These are phyloP conservation scores for Tirmania nivea DNA, from an alignment of 495 filamentous ascomycete genomes.

Conservation along the genomic window DNA sequence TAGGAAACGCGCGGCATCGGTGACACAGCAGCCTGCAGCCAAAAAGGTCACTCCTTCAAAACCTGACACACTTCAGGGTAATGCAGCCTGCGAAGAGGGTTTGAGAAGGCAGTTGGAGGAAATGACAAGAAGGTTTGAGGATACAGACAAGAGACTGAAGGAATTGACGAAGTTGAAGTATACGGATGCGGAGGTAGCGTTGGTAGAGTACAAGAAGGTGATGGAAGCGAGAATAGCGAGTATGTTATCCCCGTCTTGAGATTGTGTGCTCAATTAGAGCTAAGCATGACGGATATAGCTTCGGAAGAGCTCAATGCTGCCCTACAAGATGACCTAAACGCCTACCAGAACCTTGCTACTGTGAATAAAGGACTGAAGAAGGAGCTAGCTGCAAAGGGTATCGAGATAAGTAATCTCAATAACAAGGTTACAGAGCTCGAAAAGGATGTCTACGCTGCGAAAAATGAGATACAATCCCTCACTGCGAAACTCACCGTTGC, in stretches of 20 bases:
- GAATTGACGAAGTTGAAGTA: not conserved
- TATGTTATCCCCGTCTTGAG: not conserved
- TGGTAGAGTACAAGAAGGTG: not conserved
- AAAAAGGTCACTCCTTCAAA: not conserved
- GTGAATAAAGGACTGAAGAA: not conserved
- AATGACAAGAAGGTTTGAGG: no score
- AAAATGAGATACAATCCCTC: not conserved
- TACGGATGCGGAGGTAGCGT: not conserved
- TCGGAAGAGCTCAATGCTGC: not conserved
- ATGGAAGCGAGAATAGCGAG: not conserved
- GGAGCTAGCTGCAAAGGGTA: not conserved
- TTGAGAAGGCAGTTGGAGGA: no score
- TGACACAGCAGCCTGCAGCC: no score
- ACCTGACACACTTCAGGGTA: not conserved
- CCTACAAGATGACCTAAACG: not conserved
- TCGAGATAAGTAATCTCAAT: not conserved
- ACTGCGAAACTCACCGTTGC: not conserved
- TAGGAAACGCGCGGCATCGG: not conserved
- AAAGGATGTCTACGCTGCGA: not conserved
- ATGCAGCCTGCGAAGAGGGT: no score
- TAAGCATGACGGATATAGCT: not conserved
- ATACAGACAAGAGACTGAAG: no score
- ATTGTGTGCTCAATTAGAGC: not conserved
- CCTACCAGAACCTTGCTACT: not conserved
- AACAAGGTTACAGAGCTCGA: not conserved